These are phyloP conservation scores for Aspergillus glaucus DNA, from an alignment of 2,329 filamentous ascomycete species.

Conservation along the genomic window DNA sequence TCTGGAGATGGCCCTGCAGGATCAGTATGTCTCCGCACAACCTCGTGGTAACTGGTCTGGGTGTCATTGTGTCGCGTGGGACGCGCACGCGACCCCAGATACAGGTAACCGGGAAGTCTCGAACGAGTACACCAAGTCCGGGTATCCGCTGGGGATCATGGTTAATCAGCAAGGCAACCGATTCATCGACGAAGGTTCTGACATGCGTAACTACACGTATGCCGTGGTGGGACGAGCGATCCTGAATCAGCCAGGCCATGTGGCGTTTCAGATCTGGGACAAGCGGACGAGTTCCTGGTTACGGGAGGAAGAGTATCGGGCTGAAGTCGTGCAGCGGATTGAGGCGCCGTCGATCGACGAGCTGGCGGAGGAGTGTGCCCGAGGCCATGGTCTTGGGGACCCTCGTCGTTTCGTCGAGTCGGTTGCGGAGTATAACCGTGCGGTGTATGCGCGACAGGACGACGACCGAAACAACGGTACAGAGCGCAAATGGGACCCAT, in stretches of 20 bases:
- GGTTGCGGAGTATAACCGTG: constrained; percentile 52
- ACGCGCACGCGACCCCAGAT: constrained; percentile 52
- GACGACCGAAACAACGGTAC: constrained; percentile 34
- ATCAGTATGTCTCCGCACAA: constrained; percentile 46
- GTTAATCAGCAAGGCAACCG: constrained; percentile 53
- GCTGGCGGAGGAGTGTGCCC: constrained; percentile 47
- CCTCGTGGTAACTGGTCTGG: constrained; percentile 56
- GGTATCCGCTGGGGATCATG: constrained; percentile 62
- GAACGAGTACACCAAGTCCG: constrained; percentile 64
- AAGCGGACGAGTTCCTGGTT: constrained; percentile 47
- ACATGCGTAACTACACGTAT: constrained; percentile 62
- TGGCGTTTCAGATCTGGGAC: constrained; percentile 63
- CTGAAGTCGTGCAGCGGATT: constrained; percentile 51
- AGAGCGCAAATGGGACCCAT: constrained; percentile 50
- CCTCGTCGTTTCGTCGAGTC: constrained; percentile 46
- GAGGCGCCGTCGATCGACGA: constrained; percentile 48
- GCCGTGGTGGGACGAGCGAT: constrained; percentile 60
- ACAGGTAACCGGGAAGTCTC: constrained; percentile 53
- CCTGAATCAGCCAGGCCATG: constrained; percentile 50
- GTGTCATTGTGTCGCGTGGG: constrained; percentile 61
- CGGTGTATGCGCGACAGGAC: constrained; percentile 43
- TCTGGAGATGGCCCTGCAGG: constrained; percentile 48
- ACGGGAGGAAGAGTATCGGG: constrained; percentile 56
- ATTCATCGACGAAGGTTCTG: constrained; percentile 62
- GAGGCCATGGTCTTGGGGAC: constrained; percentile 42